Conservation (phyloP, 2,329 filamentous ascomycete genomes). For the Diaporthe velutina region DNA sequence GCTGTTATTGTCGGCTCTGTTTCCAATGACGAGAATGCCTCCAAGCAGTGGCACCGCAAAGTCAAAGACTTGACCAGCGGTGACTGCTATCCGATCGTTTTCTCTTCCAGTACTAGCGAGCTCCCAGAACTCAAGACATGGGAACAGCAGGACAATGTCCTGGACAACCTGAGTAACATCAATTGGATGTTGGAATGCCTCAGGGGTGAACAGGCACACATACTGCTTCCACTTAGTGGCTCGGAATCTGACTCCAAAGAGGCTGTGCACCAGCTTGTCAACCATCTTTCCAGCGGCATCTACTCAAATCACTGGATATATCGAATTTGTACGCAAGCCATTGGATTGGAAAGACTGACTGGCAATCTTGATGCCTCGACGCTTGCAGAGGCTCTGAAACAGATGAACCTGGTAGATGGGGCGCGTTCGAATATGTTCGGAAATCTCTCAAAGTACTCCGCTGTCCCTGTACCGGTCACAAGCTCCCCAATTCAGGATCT, state of each 20-base stretch:
- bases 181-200: constrained; percentile 60
- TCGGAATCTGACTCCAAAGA: constrained; percentile 10
- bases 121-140: constrained; percentile 39
- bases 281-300: constrained; percentile 42
- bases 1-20: constrained; percentile 84
- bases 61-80: constrained; percentile 49
- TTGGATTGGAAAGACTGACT: constrained; percentile 41
- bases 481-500: constrained; percentile 46
- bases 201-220: constrained; percentile 42
- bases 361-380: constrained; percentile 31
- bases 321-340: constrained; percentile 47
- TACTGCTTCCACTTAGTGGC: constrained; percentile 33
- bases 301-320: constrained; percentile 51
- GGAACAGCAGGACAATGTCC: constrained; percentile 53
- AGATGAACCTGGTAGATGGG: constrained; percentile 41
- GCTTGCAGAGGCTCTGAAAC: constrained; percentile 45
- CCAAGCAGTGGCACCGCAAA: constrained; percentile 45
- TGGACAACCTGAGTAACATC: constrained; percentile 62
- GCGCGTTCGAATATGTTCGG: constrained; percentile 16
- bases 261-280: constrained; percentile 18
- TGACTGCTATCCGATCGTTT: constrained; percentile 45
- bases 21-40: constrained; percentile 66
- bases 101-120: constrained; percentile 27
- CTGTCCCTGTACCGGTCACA: constrained; percentile 49
- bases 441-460: constrained; percentile 43